phyloP scores from a whole-genome alignment of 768 basidiomycete species.

The Pulveroboletus sp. region DNA sequence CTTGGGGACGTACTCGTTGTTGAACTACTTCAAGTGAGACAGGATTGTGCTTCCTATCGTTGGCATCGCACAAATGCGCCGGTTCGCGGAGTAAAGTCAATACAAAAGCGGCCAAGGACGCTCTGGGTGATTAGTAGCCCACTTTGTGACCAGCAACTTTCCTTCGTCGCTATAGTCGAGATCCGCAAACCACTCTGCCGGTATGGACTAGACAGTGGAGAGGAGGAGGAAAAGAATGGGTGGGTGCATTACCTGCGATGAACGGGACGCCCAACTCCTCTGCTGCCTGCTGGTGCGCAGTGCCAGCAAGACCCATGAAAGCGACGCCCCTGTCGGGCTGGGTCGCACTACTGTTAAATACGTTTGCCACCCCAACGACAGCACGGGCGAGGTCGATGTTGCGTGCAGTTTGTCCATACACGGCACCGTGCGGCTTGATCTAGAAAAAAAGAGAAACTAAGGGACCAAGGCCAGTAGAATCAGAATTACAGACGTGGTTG shows the following conservation, averaged over 20 bases:
- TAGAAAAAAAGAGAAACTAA: conserved; percentile 11
- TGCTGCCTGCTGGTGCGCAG: conserved; percentile 55
- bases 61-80: neutral
- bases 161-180: conserved; percentile 55
- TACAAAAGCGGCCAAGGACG: too few species aligned
- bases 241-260: conserved; percentile 44
- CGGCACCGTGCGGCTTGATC: conserved; percentile 60
- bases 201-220: neutral
- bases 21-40: conserved; percentile 40
- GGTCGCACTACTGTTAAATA: conserved; percentile 36
- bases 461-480: neutral
- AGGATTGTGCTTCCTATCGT: conserved; percentile 46
- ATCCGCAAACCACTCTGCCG: conserved; percentile 62
- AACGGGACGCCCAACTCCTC: conserved; percentile 52
- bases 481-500: conserved; percentile 44
- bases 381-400: conserved; percentile 53
- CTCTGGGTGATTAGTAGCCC: neutral
- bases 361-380: conserved; percentile 47
- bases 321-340: conserved; percentile 34
- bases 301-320: conserved; percentile 61
- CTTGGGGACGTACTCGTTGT: conserved; percentile 35
- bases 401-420: conserved; percentile 57
- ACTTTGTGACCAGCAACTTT: conserved; percentile 58
- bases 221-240: neutral
- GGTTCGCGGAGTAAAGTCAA: neutral